phyloP scores from a whole-genome alignment of 2,329 filamentous ascomycete species.

The Fusarium odoratissimum region DNA sequence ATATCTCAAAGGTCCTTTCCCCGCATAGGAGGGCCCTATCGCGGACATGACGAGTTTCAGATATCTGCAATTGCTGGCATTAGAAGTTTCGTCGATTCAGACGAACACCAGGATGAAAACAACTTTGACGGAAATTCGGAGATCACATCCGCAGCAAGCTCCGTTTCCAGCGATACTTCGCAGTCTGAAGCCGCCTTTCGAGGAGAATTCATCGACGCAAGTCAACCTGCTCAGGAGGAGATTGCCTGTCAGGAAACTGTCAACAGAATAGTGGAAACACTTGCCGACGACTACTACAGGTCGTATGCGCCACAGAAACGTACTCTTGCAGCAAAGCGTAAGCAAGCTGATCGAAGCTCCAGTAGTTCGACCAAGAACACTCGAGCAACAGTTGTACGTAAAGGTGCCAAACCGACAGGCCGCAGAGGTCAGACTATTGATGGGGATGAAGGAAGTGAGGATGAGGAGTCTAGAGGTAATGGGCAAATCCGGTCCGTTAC shows the following conservation, averaged over 20 bases:
- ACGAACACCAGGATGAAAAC: neutral
- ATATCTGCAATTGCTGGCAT: neutral
- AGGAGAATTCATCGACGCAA: neutral
- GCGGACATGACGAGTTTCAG: rapidly evolving
- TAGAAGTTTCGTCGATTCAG: neutral
- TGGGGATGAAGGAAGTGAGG: neutral
- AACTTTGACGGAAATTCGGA: neutral
- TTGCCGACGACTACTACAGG: neutral
- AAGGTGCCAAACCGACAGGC: rapidly evolving
- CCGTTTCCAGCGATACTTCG: neutral
- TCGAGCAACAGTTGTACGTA: neutral
- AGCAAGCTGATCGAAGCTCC: too few species aligned
- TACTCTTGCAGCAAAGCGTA: neutral
- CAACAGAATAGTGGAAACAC: neutral
- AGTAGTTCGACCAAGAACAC: neutral
- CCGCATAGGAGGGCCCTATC: rapidly evolving
- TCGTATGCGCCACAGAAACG: neutral
- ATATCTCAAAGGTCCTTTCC: neutral
- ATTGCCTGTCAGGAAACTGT: neutral
- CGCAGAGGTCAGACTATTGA: neutral
- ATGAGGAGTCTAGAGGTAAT: neutral
- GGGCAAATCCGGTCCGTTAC: rapidly evolving
- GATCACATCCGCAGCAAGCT: neutral
- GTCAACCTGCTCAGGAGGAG: rapidly evolving
- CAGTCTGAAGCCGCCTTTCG: neutral